Conservation (phyloP, 129 eudicot genomes). For the Chrysanthemum seticuspe region DNA sequence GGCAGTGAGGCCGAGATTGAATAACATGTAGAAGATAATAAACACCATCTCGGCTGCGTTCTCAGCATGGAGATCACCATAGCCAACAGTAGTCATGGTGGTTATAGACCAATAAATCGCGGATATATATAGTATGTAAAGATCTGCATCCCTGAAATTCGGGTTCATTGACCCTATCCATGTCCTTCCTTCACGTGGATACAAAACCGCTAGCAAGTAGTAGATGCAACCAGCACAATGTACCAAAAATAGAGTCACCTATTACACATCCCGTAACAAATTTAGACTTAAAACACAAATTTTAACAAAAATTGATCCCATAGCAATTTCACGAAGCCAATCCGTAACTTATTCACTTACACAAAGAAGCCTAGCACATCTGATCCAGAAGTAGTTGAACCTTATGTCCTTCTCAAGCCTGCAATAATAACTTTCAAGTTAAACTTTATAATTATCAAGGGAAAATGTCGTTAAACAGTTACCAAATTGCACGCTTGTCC, state of each 20-base stretch:
- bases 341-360: slow-evolving; percentile 44
- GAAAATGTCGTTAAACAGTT: not conserved
- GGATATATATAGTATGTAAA: slow-evolving; percentile 60
- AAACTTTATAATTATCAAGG: not conserved
- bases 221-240: slow-evolving; percentile 95
- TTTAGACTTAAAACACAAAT: not conserved
- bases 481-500: not conserved
- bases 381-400: slow-evolving; percentile 86
- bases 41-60: slow-evolving; percentile 87
- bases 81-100: slow-evolving; percentile 95
- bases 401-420: slow-evolving; percentile 96
- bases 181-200: slow-evolving; percentile 80
- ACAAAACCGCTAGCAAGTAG: slow-evolving; percentile 78
- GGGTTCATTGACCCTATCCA: slow-evolving; percentile 80
- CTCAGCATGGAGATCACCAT: slow-evolving; percentile 89
- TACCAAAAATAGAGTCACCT: slow-evolving; percentile 83
- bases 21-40: slow-evolving; percentile 79
- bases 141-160: slow-evolving; percentile 62
- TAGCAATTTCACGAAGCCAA: not conserved
- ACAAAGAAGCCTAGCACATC: slow-evolving; percentile 83
- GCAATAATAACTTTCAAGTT: slow-evolving; percentile 22
- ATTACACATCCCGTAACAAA: not conserved
- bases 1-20: slow-evolving; percentile 86
- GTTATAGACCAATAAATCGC: slow-evolving; percentile 94
- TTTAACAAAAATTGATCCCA: not conserved